Evolutionary conservation across 139 green algal genomes (phyloP).

Genomic region (Chlorella sp.): DNA sequence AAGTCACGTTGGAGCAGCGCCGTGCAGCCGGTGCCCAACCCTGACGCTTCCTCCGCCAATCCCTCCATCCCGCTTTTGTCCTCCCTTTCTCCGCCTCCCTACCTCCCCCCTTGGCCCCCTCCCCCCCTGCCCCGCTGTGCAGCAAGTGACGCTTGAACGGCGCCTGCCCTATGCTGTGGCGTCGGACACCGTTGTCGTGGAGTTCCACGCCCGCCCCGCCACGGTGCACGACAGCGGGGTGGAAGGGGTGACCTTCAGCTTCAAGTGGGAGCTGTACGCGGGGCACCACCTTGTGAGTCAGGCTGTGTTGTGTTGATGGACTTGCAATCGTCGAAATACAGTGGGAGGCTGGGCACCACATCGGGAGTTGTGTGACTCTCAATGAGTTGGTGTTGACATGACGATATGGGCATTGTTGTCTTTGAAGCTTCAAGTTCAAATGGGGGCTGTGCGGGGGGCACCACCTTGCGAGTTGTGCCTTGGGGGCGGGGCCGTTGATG

Average conservation of each 20-base stretch:
- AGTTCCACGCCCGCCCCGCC: not conserved
- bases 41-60: not conserved
- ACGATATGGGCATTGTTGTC: no score
- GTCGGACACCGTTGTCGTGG: not conserved
- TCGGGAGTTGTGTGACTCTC: not conserved
- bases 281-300: not conserved
- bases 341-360: no score
- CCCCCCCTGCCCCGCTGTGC: not conserved
- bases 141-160: conserved; percentile 13
- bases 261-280: conserved; percentile 3
- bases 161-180: not conserved
- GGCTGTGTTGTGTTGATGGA: not conserved
- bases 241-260: conserved; percentile 13
- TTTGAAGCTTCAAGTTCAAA: not conserved
- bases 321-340: not conserved
- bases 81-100: no score
- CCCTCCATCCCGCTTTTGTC: no score
- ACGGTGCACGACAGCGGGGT: not conserved
- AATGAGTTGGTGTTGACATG: not conserved
- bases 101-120: no score
- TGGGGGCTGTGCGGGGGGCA: not conserved
- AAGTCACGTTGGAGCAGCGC: not conserved
- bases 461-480: not conserved
- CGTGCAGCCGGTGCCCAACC: not conserved
- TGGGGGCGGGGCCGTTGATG: no score